phyloP scores from a whole-genome alignment of 2,329 filamentous ascomycete species.

The Pseudophaeomoniella oleicola region DNA sequence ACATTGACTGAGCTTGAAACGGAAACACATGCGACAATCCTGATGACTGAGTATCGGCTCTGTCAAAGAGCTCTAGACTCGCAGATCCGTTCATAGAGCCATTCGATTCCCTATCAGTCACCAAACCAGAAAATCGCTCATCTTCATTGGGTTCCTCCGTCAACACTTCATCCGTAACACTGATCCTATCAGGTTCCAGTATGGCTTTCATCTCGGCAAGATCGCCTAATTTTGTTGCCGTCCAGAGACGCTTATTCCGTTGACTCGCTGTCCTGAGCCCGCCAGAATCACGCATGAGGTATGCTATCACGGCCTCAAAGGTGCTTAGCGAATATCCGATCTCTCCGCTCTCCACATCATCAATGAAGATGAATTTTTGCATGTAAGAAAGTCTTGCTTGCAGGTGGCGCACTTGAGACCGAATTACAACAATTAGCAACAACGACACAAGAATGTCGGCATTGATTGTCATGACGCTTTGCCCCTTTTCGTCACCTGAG shows the following conservation, averaged over 20 bases:
- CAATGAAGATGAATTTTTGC: constrained; percentile 93
- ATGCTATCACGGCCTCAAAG: constrained; percentile 83
- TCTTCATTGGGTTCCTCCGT: constrained; percentile 26
- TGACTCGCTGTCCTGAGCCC: constrained; percentile 72
- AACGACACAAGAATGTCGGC: constrained; percentile 89
- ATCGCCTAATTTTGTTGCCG: constrained; percentile 66
- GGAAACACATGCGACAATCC: constrained; percentile 78
- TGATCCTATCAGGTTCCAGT: constrained; percentile 54
- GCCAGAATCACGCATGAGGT: constrained; percentile 69
- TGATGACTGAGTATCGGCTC: constrained; percentile 17
- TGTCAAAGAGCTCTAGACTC: not conserved
- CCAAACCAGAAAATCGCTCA: not conserved
- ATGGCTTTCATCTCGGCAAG: constrained; percentile 61
- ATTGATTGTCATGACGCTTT: constrained; percentile 51
- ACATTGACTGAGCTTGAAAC: constrained; percentile 51
- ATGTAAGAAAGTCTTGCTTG: constrained; percentile 88
- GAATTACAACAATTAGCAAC: constrained; percentile 80
- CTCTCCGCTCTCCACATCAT: constrained; percentile 92
- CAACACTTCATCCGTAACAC: constrained; percentile 27
- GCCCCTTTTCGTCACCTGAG: constrained; percentile 34
- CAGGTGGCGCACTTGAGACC: constrained; percentile 73
- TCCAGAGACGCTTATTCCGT: constrained; percentile 76
- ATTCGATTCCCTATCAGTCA: not conserved
- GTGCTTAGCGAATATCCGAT: constrained; percentile 93
- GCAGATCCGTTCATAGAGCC: constrained; percentile 16